Evolutionary conservation across 2,329 filamentous ascomycete species (phyloP).

Genomic region (Fusarium camptoceras): DNA sequence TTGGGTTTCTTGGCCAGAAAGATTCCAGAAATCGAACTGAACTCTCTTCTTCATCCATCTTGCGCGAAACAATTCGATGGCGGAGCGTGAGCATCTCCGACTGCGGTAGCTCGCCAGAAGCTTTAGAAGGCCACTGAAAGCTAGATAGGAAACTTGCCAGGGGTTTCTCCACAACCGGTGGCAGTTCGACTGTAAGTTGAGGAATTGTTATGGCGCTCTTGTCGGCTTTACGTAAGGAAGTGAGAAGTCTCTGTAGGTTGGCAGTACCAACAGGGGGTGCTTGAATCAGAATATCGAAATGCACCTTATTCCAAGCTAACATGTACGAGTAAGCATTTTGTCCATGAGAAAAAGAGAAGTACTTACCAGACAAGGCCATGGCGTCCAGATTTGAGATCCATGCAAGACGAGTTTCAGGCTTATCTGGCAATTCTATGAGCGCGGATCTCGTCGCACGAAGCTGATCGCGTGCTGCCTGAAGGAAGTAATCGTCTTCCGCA

Average conservation of each 20-base stretch:
- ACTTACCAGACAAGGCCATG: slow-evolving; percentile 71
- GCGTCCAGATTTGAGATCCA: slow-evolving; percentile 87
- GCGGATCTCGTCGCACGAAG: slow-evolving; percentile 65
- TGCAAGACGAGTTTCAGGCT: slow-evolving; percentile 70
- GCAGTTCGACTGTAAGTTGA: slow-evolving; percentile 86
- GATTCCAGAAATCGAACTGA: slow-evolving; percentile 84
- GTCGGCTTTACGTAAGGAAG: slow-evolving; percentile 80
- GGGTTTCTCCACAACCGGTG: slow-evolving; percentile 73
- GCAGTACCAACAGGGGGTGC: slow-evolving; percentile 77
- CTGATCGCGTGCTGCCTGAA: slow-evolving; percentile 68
- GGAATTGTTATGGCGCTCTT: slow-evolving; percentile 77
- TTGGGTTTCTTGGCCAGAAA: slow-evolving; percentile 79
- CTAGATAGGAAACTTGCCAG: slow-evolving; percentile 71
- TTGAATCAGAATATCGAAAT: slow-evolving; percentile 86
- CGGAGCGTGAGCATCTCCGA: slow-evolving; percentile 75
- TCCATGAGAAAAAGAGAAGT: slow-evolving; percentile 27
- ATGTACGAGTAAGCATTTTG: slow-evolving; percentile 28
- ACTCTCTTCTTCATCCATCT: slow-evolving; percentile 74
- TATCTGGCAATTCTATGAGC: slow-evolving; percentile 79
- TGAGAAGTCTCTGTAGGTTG: slow-evolving; percentile 79
- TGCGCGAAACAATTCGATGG: slow-evolving; percentile 74
- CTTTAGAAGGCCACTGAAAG: slow-evolving; percentile 74
- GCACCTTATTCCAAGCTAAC: slow-evolving; percentile 80
- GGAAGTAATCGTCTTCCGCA: slow-evolving; percentile 77
- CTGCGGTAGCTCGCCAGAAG: slow-evolving; percentile 53